These are phyloP conservation scores for Penicillium sp. DNA, from an alignment of 2,329 filamentous ascomycete species.

Conservation along the genomic window DNA sequence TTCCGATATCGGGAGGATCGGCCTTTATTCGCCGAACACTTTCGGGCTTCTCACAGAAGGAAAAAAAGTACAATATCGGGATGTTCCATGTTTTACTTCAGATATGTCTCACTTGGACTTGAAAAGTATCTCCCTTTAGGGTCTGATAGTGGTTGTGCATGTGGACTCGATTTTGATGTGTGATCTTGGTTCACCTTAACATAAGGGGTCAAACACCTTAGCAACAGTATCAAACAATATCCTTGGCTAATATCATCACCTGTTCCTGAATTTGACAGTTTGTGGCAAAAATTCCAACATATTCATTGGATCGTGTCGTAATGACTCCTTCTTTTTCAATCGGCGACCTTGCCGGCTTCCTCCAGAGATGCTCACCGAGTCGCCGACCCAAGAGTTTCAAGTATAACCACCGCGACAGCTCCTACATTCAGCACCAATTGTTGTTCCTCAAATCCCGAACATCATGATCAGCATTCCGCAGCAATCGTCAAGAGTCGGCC, in stretches of 20 bases:
- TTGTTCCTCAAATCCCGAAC: not conserved
- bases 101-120: not conserved
- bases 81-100: not conserved
- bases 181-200: no score
- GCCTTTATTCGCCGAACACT: conserved; percentile 1
- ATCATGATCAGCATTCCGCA: not conserved
- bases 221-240: not conserved
- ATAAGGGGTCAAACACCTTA: not conserved
- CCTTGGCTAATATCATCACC: not conserved
- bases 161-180: not conserved
- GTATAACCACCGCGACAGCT: not conserved
- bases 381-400: conserved; percentile 1
- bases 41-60: not conserved
- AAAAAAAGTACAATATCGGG: not conserved
- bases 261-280: not conserved
- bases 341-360: not conserved
- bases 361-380: conserved; percentile 1
- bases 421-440: not conserved
- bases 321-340: not conserved
- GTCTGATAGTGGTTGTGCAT: not conserved
- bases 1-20: conserved; percentile 8
- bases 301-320: not conserved
- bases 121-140: not conserved
- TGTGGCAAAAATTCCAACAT: not conserved
- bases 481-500: not conserved